Conservation (phyloP, 129 eudicot species). For the Lonicera japonica region DNA sequence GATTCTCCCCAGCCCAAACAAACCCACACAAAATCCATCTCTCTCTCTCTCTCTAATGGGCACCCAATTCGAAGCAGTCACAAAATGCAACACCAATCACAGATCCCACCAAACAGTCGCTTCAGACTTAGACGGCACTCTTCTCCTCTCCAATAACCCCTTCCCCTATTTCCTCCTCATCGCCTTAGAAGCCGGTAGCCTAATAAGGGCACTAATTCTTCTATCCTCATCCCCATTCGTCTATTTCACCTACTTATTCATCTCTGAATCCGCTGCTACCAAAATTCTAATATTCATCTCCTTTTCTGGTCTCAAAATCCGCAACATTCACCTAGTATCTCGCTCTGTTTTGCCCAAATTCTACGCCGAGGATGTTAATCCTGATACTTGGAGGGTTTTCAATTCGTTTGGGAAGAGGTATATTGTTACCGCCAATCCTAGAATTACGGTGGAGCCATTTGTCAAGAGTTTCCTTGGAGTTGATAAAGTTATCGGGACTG, state of each 20-base stretch:
- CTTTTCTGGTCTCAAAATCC: slow-evolving; percentile 43
- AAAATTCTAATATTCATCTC: slow-evolving; percentile 55
- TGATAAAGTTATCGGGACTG: slow-evolving; percentile 83
- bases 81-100: slow-evolving; percentile 31
- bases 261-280: slow-evolving; percentile 44
- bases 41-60: slow-evolving; percentile 31
- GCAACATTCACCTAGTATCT: slow-evolving; percentile 66
- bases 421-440: slow-evolving; percentile 72
- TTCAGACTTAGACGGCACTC: slow-evolving; percentile 71
- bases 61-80: slow-evolving; percentile 45
- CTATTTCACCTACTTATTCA: slow-evolving; percentile 31
- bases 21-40: background rate
- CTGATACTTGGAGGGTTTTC: slow-evolving; percentile 71
- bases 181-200: slow-evolving; percentile 82
- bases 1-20: too few species aligned
- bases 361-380: slow-evolving; percentile 68
- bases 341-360: slow-evolving; percentile 79
- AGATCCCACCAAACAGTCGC: slow-evolving; percentile 58
- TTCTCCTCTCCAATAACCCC: slow-evolving; percentile 45
- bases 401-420: slow-evolving; percentile 70
- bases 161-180: slow-evolving; percentile 79
- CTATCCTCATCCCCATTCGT: slow-evolving; percentile 44
- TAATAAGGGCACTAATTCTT: slow-evolving; percentile 50
- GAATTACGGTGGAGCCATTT: slow-evolving; percentile 77
- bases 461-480: slow-evolving; percentile 59